Base-by-base conservation (phyloP, 2,329 filamentous ascomycete species). In the Rhynchosporium secalis region DNA sequence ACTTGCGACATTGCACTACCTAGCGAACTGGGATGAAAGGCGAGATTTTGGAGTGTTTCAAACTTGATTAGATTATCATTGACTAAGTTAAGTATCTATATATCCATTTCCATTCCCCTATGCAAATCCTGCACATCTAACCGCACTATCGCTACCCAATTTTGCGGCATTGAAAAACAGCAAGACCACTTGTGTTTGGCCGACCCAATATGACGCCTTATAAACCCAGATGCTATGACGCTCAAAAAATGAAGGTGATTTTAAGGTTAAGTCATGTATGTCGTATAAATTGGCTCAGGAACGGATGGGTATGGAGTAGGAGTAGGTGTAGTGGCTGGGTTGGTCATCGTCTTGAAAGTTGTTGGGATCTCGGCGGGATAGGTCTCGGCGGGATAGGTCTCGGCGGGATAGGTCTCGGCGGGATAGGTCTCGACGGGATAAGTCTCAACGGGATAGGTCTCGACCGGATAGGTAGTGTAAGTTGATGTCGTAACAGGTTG, bases 11-110 rank as follows among this genome's bases (percentile, higher is more conserved):
- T 36, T 36, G 33, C 33, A 36, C 33, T 36, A 36, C 33, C 33
- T 36, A 5, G 9, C 6, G 33, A 36, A 10, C 33, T 36, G 33
- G 5, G 33, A 6, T 36, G 33, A 20, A 26, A 45, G 45, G 28
- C 2, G 26, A 1, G 46, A 9, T 29, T 15, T 47, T 29, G 45
- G 26, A 26, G 20, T 10, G 20, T 10, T 28, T 52, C 49, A 54
- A 28, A 28, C 15, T 12, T 54, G 33, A 54, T 41, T 54, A 54
- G n/a, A 54, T 54, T 54, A 54, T 54, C 51, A 54, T 54, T 54
- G 33, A 54, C 51, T 54, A 54, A 41, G 49, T n/a, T 54, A 54
- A 26, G 33, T 46, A 38, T 38, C 2, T 36, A 26, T 51, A 13
- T 33, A 49, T 51, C 20, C 20, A 20, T 15, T 52, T 8, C 20